Conservation (phyloP, 2,329 filamentous ascomycete species). For the Monilinia fructigena region DNA sequence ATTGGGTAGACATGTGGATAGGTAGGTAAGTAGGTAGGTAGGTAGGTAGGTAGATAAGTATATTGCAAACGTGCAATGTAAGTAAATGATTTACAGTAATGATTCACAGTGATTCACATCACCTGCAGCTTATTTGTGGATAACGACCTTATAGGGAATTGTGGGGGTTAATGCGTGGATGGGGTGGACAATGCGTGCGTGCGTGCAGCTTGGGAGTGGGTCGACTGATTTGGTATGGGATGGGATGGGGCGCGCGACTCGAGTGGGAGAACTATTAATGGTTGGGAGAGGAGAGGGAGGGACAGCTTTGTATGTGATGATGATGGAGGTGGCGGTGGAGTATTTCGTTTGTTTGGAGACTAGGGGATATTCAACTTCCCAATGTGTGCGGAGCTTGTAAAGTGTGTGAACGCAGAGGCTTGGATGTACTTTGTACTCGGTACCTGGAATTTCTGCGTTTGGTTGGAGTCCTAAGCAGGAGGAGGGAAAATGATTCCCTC, state of each 20-base stretch:
- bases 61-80: background rate
- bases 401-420: too few species aligned
- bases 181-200: conserved; percentile 13
- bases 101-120: conserved; percentile 13
- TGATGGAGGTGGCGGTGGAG: background rate
- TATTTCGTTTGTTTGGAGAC: too few species aligned
- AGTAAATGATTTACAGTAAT: background rate
- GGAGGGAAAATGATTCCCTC: too few species aligned
- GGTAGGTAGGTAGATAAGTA: background rate
- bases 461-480: too few species aligned
- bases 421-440: too few species aligned
- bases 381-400: too few species aligned
- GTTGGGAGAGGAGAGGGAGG: background rate
- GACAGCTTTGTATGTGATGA: background rate
- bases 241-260: background rate
- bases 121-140: conserved; percentile 9
- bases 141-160: too few species aligned
- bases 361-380: too few species aligned
- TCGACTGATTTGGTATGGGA: background rate
- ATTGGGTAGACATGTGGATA: too few species aligned
- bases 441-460: too few species aligned
- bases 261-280: background rate
- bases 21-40: too few species aligned
- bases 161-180: background rate
- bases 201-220: conserved; percentile 1